phyloP scores from a whole-genome alignment of 2,329 filamentous ascomycete genomes.

The Pseudocercospora fuligena region DNA sequence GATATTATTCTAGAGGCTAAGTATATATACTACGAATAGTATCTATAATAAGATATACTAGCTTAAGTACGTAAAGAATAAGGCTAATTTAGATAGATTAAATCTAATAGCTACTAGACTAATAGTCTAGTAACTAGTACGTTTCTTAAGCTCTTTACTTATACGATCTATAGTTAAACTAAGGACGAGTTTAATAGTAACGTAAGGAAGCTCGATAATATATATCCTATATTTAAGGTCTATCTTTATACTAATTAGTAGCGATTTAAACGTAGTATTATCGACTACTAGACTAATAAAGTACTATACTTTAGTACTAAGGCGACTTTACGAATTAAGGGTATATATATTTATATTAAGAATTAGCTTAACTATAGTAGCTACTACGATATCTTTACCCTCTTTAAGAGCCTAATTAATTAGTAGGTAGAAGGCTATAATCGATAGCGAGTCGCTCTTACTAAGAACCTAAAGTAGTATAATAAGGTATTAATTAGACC shows the following conservation, averaged over 20 bases:
- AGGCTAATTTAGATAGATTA: neutral
- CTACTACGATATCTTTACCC: neutral
- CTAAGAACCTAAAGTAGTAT: neutral
- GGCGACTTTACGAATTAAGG: neutral
- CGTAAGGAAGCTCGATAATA: neutral
- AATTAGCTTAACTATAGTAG: neutral
- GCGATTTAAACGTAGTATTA: neutral
- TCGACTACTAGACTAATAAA: neutral
- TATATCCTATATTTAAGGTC: neutral
- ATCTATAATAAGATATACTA: neutral
- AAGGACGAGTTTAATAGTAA: neutral
- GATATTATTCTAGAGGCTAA: neutral
- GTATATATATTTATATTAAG: neutral
- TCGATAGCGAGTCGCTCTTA: neutral
- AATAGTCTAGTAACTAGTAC: too few species aligned
- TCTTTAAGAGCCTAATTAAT: neutral
- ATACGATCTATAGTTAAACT: neutral
- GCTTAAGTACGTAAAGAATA: neutral
- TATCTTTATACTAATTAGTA: neutral
- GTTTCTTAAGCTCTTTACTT: neutral
- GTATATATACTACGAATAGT: neutral
- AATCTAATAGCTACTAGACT: neutral
- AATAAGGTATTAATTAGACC: neutral
- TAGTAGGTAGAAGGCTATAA: neutral
- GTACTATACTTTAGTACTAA: neutral